phyloP scores from a whole-genome alignment of 768 basidiomycete species.

The Trametes sanguinea region DNA sequence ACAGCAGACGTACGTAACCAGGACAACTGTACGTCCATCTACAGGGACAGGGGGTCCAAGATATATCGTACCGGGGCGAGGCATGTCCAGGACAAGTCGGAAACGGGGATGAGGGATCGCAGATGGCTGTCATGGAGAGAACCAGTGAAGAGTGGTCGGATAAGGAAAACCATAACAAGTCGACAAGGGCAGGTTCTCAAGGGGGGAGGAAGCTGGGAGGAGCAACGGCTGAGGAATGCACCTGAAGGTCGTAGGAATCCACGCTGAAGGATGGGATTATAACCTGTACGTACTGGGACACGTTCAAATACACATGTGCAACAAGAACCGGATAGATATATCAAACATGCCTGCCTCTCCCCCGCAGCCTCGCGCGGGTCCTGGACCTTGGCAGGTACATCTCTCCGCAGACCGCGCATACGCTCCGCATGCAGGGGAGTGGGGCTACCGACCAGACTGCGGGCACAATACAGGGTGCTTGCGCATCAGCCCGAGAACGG shows the following conservation, averaged over 20 bases:
- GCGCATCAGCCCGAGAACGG: neutral
- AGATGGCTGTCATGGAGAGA: neutral
- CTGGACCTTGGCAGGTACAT: neutral
- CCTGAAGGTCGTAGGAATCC: neutral
- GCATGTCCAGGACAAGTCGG: neutral
- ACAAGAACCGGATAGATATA: slow-evolving; percentile 1
- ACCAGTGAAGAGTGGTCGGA: neutral
- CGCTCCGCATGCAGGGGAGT: neutral
- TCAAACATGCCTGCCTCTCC: neutral
- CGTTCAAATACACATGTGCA: slow-evolving; percentile 15
- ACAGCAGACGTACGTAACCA: slow-evolving; percentile 13
- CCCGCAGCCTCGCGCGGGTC: neutral
- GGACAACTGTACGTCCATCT: slow-evolving; percentile 13
- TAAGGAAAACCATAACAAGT: neutral
- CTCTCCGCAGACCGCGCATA: neutral
- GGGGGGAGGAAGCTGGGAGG: neutral
- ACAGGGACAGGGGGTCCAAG: neutral
- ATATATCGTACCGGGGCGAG: neutral
- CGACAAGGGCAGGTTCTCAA: neutral
- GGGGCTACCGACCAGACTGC: neutral
- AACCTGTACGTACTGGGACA: slow-evolving; percentile 22
- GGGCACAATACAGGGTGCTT: neutral
- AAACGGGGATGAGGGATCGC: neutral
- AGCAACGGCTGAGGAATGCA: neutral
- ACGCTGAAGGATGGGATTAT: slow-evolving; percentile 8